Base-by-base conservation (phyloP, 148 eudicot species). In the Vaccinium macrocarpon region DNA sequence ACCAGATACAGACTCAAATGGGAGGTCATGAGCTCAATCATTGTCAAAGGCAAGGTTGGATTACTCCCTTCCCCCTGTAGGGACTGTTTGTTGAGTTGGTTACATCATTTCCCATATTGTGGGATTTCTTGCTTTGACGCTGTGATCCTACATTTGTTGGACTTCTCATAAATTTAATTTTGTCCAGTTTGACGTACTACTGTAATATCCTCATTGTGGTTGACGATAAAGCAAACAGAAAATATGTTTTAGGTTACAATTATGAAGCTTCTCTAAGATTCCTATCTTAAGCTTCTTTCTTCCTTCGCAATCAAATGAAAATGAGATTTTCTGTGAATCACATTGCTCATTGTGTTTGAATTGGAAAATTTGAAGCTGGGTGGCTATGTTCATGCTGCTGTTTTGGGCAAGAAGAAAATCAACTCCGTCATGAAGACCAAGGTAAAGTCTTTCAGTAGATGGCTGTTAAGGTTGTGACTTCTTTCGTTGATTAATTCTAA, bases 331-430 rank as follows among this genome's bases (percentile, higher is more conserved):
- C 23, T 19, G 23, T 73, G 38, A 35, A 55, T 73, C 50, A 21
- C 7, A 5, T 6, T 27, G 21, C 42, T 14, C 4, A 74, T 73
- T 78, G 59, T 66, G 29, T 56, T 80, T 87, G 61, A 88, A 81
- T 90, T 92, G 98, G 89, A 84, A 48, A 91, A 83, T 55, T 49
- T 82, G 83, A 91, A 88, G 90, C 78, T 85, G 78, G 84, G 93
- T 46, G 83, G 84, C 76, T 89, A 82, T 73, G 91, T 86, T 86
- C 88, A 83, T 35, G 88, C 74, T 80, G 73, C 86, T 27, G 91
- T 90, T 80, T 78, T 87, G 85, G 85, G 91, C 42, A 92, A 87
- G 35, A 89, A 88, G 5, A 91, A 80, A 38, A 87, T 84, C 84
- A 89, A 82, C 88, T 86, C 87, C 53, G 84, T 85, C 78, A 72